Evolutionary conservation across 2,329 filamentous ascomycete genomes (phyloP), one percentile per base, ranked within the genome.

Genomic region (Lanzia echinophila): DNA sequence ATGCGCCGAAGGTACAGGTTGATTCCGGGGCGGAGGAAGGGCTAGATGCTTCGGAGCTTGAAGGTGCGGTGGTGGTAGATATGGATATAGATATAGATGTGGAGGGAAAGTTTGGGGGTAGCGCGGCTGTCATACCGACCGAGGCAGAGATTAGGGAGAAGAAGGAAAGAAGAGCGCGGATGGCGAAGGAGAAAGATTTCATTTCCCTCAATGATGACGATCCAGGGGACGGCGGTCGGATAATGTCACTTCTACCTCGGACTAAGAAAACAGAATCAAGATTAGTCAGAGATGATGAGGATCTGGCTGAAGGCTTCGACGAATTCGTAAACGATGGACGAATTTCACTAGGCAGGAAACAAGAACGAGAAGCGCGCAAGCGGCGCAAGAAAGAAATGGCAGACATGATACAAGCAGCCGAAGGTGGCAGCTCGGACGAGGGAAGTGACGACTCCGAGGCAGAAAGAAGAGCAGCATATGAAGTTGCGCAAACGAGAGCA

Each of bases 221-320:
- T n/a, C 75, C 78, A 46, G 71, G 73, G 19, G 65, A 66, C 28
- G 66, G 71, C 7, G 50, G 60, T 47, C 54, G 56, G 41, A 51
- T 62, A 31, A 46, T 65, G 2, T 67, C 63, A 20, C 71, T 80
- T 1, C 67, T 78, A 2, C 72, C 75, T 49, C 71, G 73, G 17
- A 81, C 82, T 59, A 82, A 84, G 63, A 82, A 86, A 60, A 79
- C 82, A 33, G 79, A 90, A 57, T 87, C 86, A 6, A 80, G 92
- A 1, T 78, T 97, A 2, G 79, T 90, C 6, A 81, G 79, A 41
- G 90, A 96, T 33, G 92, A 97, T 63, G 92, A 97, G 67, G 90
- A 97, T 65, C 79, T 96, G 0, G 88, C 88, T 36, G 94, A 97
- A 71, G 91, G 90, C 0, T 97, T 95, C 62, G 92, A 97, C 56